Percentiles rank a stretch among this genome's conserved stretches.
Evolutionary conservation across 495 filamentous ascomycete species (phyloP).

Genomic region (Neurospora sp.): DNA sequence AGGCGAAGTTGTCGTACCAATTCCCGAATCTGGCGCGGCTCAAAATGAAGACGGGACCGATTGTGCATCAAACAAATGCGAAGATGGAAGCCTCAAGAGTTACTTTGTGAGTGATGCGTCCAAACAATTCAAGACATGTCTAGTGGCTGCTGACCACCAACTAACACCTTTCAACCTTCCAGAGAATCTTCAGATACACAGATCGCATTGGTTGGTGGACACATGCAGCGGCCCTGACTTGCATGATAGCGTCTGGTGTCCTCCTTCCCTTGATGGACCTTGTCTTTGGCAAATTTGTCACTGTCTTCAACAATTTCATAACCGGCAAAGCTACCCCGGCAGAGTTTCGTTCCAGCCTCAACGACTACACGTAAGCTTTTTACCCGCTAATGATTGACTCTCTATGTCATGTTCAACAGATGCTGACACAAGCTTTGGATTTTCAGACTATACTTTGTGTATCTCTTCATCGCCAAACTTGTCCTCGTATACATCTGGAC

Average conservation of each 20-base stretch:
- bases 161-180: background rate
- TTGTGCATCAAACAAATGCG: background rate
- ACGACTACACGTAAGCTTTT: conserved; percentile 7
- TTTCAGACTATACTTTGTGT: conserved; percentile 35
- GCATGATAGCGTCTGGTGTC: conserved; percentile 21
- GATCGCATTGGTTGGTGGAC: conserved; percentile 8
- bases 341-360: conserved; percentile 8
- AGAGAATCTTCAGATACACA: conserved; percentile 13
- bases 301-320: conserved; percentile 19
- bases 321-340: conserved; percentile 1
- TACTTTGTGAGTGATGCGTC: background rate
- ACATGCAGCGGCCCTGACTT: conserved; percentile 6
- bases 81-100: background rate
- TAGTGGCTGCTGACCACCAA: background rate
- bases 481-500: conserved; percentile 36
- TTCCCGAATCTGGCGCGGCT: background rate
- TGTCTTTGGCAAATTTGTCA: conserved; percentile 24
- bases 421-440: background rate
- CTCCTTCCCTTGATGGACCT: conserved; percentile 28
- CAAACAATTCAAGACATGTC: background rate
- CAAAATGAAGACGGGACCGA: background rate
- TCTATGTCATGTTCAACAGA: background rate
- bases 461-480: conserved; percentile 45
- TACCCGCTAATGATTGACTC: background rate
- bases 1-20: background rate